phyloP scores from a whole-genome alignment of 805 yeast genomes.

The Metschnikowia arizonensis region DNA sequence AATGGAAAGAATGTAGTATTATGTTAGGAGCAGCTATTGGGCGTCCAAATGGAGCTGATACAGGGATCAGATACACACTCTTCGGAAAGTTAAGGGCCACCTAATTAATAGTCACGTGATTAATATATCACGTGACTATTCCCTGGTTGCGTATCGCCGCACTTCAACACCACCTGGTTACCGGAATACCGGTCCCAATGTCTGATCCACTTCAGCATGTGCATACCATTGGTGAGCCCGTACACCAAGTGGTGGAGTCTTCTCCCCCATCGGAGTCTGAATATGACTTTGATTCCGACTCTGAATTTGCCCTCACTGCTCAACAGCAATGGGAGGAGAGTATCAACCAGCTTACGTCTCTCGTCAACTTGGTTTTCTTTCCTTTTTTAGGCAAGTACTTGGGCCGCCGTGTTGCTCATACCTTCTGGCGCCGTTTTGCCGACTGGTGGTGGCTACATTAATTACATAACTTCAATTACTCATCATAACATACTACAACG shows the following conservation, averaged over 20 bases:
- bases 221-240: constrained; percentile 4
- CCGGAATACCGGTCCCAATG: background rate
- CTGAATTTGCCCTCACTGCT: constrained; percentile 39
- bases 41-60: no score
- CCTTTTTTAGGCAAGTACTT: constrained; percentile 65
- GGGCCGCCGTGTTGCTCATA: constrained; percentile 49
- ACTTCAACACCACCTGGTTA: no score
- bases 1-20: no score
- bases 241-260: background rate
- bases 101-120: no score
- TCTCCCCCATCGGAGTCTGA: background rate
- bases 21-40: no score
- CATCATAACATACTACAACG: no score
- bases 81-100: no score
- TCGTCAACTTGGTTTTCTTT: constrained; percentile 54
- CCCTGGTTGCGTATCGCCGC: no score
- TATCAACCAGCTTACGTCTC: constrained; percentile 52
- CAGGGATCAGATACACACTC: no score
- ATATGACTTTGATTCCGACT: constrained; percentile 3
- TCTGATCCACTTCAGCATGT: constrained; percentile 4
- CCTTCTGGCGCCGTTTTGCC: constrained; percentile 35
- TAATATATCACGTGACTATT: no score
- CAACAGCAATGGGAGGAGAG: constrained; percentile 76
- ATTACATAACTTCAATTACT: no score
- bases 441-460: constrained; percentile 27